Percentiles rank a stretch among this genome's conserved stretches.
Conservation (phyloP, 257 asterid genomes). For the Henckelia pumila region DNA sequence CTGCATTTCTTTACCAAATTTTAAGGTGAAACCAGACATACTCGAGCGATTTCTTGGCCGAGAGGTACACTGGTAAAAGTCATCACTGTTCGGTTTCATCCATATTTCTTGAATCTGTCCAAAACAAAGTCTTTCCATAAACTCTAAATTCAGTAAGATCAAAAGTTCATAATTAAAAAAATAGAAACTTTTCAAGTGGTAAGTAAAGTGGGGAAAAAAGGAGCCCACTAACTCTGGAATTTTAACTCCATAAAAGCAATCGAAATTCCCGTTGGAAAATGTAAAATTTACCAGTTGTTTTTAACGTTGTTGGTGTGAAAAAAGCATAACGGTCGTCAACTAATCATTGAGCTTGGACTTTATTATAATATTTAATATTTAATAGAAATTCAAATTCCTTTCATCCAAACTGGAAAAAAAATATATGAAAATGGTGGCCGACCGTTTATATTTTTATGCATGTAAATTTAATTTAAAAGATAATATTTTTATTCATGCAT, state of each 20-base stretch:
- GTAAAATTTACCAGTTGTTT: no score
- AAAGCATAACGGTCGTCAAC: no score
- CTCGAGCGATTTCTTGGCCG: conserved; percentile 61
- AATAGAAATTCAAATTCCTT: neutral
- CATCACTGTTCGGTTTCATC: conserved; percentile 77
- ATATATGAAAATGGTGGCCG: neutral
- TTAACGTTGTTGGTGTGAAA: no score
- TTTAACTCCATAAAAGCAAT: no score
- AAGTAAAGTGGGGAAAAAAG: no score
- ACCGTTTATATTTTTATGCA: no score
- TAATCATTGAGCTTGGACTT: neutral
- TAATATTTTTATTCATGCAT: no score
- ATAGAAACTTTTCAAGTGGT: neutral
- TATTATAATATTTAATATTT: no score
- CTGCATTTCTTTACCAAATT: neutral
- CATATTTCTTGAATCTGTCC: conserved; percentile 82
- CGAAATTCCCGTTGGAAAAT: no score
- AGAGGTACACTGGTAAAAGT: conserved; percentile 55
- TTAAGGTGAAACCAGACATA: conserved; percentile 25
- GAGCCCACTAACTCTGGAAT: no score
- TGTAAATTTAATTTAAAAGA: no score
- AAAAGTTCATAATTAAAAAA: neutral
- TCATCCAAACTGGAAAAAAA: neutral
- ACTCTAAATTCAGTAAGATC: neutral
- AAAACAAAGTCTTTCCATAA: neutral